Evolutionary conservation across 2,329 filamentous ascomycete species (phyloP).

Genomic region (Cordyceps tenuipes): DNA sequence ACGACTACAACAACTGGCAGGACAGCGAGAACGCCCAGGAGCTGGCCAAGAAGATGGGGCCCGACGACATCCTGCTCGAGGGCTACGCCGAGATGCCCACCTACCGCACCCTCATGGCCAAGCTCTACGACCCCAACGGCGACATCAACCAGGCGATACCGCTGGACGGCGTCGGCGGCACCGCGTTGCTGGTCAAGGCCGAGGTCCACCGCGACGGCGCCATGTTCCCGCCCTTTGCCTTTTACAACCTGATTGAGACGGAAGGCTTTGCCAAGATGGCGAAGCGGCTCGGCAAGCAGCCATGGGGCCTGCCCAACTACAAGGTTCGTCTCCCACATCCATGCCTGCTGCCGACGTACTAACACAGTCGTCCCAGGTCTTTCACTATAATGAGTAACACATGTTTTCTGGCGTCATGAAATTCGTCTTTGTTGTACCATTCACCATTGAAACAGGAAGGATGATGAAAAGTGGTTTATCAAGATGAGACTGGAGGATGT

Average conservation of each 20-base stretch:
- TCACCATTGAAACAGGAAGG: not conserved
- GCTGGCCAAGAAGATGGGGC: slow-evolving; percentile 70
- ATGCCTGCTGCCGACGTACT: slow-evolving; percentile 11
- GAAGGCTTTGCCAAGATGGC: slow-evolving; percentile 99
- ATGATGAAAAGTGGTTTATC: not conserved
- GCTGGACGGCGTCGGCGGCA: slow-evolving; percentile 89
- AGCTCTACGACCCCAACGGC: slow-evolving; percentile 54
- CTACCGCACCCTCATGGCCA: slow-evolving; percentile 85
- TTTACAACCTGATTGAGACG: slow-evolving; percentile 95
- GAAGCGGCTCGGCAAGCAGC: slow-evolving; percentile 73
- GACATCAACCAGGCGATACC: slow-evolving; percentile 57
- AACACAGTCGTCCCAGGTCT: slow-evolving; percentile 10
- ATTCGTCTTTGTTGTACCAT: not conserved
- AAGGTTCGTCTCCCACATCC: slow-evolving; percentile 56
- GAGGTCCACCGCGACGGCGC: slow-evolving; percentile 95
- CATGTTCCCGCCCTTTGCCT: slow-evolving; percentile 96
- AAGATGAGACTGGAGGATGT: not conserved
- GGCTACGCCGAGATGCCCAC: slow-evolving; percentile 91
- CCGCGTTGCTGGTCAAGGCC: slow-evolving; percentile 86
- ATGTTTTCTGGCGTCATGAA: slow-evolving; percentile 9
- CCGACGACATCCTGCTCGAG: slow-evolving; percentile 87
- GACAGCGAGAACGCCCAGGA: slow-evolving; percentile 74
- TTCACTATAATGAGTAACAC: slow-evolving; percentile 11
- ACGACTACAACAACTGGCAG: slow-evolving; percentile 97
- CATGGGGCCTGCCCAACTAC: slow-evolving; percentile 91